Base-by-base conservation (phyloP, 164 flowering plant genomes). In the Chloranthus sessilifolius region DNA sequence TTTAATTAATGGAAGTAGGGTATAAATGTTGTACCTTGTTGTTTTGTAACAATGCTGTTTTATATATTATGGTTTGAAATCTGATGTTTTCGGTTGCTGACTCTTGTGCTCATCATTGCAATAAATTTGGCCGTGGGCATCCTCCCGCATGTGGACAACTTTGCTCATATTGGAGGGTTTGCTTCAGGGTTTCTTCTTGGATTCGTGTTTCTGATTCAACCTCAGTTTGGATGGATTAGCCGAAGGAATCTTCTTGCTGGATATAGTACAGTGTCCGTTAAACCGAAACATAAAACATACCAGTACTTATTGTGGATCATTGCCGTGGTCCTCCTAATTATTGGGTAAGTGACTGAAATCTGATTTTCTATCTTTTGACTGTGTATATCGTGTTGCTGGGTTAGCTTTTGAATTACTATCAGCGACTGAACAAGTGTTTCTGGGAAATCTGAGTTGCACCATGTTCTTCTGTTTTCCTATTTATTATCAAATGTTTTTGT, bases 101-200 rank as follows among this genome's bases (percentile, higher is more conserved):
- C 95, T 47, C 95, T 92, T 15, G 15, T 88, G 51, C 9, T 81
- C 45, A 78, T 88, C 59, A 69, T 84, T 25, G 82, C 46, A 12
- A 61, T 84, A 47, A 92, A 92, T 53, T 56, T 92, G 50, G 97
- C 85, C 0, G 75, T 94, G 35, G 99, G 97, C 48, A 67, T 86
- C 40, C 89, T 94, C 52, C 97, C 97, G 12, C 86, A 79, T 22
- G 90, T 89, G 34, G 95, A 89, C 80, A 89, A 80, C 62, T 94
- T 85, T 62, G 97, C 99, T 54, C 99, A 92, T 60, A 76, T 92
- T 43, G 97, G 99, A 70, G 99, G 97, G 42, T 89, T 92, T 57
- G 3, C 74, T 49, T 64, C 99, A 4, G 99, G 97, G 25, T 84
- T 88, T 61, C 77, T 92, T 56, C 82, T 92, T 7, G 99, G 99